These are phyloP conservation scores for Amanita pseudoporphyria DNA, from an alignment of 768 basidiomycete genomes.

Conservation along the genomic window DNA sequence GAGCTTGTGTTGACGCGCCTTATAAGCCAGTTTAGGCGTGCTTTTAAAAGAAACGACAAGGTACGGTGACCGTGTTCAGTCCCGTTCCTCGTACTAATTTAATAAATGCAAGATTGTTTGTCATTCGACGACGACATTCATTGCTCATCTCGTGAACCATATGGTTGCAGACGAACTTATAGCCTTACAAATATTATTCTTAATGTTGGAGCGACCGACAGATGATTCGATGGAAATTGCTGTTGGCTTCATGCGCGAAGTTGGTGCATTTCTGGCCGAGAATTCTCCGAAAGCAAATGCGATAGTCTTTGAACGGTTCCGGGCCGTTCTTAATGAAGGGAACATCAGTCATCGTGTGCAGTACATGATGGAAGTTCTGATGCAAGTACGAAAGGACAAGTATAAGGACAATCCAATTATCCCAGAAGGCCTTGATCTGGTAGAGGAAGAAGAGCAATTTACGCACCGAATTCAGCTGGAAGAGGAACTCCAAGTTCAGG, in stretches of 20 bases:
- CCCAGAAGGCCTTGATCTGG: conserved; percentile 90
- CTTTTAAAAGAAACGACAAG: conserved; percentile 97
- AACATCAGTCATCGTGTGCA: conserved; percentile 93
- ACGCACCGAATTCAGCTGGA: conserved; percentile 90
- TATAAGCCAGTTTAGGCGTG: conserved; percentile 89
- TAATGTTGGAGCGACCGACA: conserved; percentile 92
- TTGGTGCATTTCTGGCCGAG: conserved; percentile 89
- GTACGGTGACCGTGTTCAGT: conserved; percentile 30
- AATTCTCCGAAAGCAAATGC: conserved; percentile 92
- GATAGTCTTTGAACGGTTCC: conserved; percentile 93
- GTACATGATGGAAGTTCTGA: conserved; percentile 99
- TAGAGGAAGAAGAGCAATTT: conserved; percentile 97
- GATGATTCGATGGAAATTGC: conserved; percentile 99
- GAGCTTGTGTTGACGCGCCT: conserved; percentile 84
- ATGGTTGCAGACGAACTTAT: conserved; percentile 89
- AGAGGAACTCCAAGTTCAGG: conserved; percentile 90
- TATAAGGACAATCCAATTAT: conserved; percentile 98
- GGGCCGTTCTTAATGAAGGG: conserved; percentile 93
- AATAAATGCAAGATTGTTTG: conserved; percentile 65
- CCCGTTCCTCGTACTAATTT: background rate
- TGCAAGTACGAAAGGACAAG: conserved; percentile 98
- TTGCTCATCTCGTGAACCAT: conserved; percentile 90
- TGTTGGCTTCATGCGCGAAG: conserved; percentile 95
- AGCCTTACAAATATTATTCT: conserved; percentile 88
- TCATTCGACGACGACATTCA: conserved; percentile 86